Conservation (phyloP, 345 rosid species). For the rapeseed (Brassica napus) region DNA sequence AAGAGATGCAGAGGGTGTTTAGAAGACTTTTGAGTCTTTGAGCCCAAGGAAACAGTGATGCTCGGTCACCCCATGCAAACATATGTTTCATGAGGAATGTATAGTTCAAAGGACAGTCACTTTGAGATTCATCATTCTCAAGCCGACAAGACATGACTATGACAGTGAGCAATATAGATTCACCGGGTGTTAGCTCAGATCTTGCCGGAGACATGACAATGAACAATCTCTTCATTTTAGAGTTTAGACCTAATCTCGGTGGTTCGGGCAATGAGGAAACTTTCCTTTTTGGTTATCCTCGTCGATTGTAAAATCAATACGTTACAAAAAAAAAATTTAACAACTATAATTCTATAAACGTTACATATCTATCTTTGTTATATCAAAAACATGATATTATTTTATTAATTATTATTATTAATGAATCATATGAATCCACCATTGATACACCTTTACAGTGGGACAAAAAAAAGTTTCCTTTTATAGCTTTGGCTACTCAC, state of each 20-base stretch:
- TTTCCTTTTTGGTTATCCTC: slow-evolving; percentile 32
- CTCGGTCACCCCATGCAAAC: slow-evolving; percentile 71
- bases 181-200: background rate
- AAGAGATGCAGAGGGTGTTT: slow-evolving; percentile 71
- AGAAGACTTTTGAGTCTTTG: slow-evolving; percentile 59
- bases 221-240: slow-evolving; percentile 33
- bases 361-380: background rate
- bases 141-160: slow-evolving; percentile 21
- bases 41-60: slow-evolving; percentile 56
- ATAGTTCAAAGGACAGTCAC: slow-evolving; percentile 63
- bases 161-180: too few species aligned
- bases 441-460: slow-evolving; percentile 38
- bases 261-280: slow-evolving; percentile 50
- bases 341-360: too few species aligned
- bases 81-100: slow-evolving; percentile 86
- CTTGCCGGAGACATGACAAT: slow-evolving; percentile 6
- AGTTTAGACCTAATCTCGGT: slow-evolving; percentile 40
- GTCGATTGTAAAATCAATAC: background rate
- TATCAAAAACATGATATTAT: background rate
- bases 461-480: background rate
- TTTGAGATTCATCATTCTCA: slow-evolving; percentile 58
- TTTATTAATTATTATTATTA: slow-evolving; percentile 21
- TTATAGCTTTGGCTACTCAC: slow-evolving; percentile 10
- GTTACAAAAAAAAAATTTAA: too few species aligned
- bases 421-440: slow-evolving; percentile 35